A percentile compares a stretch with the other conserved stretches of the same genome.
Evolutionary conservation across 1,284 basidiomycete genomes (phyloP).

Genomic region (Cutaneotrichosporon arboriforme): DNA sequence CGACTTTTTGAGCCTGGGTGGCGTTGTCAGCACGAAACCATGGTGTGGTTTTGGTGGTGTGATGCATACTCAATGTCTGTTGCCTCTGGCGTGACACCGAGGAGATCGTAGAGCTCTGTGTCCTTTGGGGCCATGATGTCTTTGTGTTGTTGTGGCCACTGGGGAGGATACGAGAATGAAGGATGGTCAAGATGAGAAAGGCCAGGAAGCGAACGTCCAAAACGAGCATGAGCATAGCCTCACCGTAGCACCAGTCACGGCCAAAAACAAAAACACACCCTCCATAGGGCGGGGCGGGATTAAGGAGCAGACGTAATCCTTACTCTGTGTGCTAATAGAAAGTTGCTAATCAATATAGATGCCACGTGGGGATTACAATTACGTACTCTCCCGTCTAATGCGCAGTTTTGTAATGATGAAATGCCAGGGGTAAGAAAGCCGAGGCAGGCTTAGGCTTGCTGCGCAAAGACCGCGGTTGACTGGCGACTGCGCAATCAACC

Average conservation of each 20-base stretch:
- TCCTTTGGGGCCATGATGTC: conserved; percentile 36
- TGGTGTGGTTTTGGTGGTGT: neutral
- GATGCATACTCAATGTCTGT: conserved; percentile 42
- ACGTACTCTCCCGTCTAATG: too few relatives aligned
- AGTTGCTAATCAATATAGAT: too few relatives aligned
- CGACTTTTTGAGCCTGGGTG: conserved; percentile 72
- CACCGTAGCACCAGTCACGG: too few relatives aligned
- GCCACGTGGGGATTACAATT: too few relatives aligned
- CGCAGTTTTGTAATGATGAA: too few relatives aligned
- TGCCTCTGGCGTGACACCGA: conserved; percentile 43
- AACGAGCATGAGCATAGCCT: too few relatives aligned
- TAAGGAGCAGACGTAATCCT: too few relatives aligned
- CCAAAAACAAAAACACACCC: neutral
- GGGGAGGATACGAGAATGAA: neutral
- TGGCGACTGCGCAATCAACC: too few relatives aligned
- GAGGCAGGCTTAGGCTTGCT: too few relatives aligned
- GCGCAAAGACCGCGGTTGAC: too few relatives aligned
- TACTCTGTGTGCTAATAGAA: too few relatives aligned
- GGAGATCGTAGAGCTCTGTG: conserved; percentile 45
- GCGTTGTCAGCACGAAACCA: neutral
- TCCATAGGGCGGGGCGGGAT: neutral
- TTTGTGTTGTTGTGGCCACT: neutral
- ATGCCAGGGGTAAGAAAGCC: too few relatives aligned
- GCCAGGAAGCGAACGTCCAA: neutral
- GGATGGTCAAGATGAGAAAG: neutral